Percentiles rank a stretch among this genome's conserved stretches.
phyloP scores from a whole-genome alignment of 306 rosid species.

The Psophocarpus tetragonolobus region DNA sequence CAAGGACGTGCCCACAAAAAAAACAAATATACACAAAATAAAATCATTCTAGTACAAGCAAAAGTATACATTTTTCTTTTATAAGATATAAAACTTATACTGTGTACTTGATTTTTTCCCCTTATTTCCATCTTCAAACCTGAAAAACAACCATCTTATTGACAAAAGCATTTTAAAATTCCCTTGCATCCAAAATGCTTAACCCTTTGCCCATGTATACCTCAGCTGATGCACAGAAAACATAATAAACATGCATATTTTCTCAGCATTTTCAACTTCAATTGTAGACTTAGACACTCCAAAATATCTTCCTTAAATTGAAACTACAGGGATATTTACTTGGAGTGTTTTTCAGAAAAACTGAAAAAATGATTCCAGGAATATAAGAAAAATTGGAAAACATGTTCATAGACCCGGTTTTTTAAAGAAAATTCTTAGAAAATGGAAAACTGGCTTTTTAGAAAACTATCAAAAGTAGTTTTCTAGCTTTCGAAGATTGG shows the following conservation, averaged over 20 bases:
- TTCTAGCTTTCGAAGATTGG: too few species aligned
- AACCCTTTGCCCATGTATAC: neutral
- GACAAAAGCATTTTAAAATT: neutral
- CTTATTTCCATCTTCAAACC: conserved; percentile 7
- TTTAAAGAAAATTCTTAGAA: too few species aligned
- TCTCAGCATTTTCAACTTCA: neutral
- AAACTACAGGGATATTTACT: too few species aligned
- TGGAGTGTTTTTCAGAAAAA: too few species aligned
- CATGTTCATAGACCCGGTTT: too few species aligned
- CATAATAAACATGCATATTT: neutral
- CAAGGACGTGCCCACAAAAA: neutral
- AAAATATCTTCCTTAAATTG: neutral
- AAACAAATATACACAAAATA: neutral
- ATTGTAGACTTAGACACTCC: neutral
- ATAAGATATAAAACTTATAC: neutral
- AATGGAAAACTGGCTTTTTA: too few species aligned
- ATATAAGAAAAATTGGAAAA: too few species aligned
- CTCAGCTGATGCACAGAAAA: neutral
- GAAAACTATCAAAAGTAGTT: too few species aligned
- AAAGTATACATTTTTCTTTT: neutral
- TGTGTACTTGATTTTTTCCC: neutral
- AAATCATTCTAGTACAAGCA: neutral
- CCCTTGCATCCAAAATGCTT: neutral
- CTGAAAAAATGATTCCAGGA: too few species aligned
- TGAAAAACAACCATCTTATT: neutral